Base-by-base conservation (phyloP, 768 basidiomycete species). In the Galerina sulciceps region DNA sequence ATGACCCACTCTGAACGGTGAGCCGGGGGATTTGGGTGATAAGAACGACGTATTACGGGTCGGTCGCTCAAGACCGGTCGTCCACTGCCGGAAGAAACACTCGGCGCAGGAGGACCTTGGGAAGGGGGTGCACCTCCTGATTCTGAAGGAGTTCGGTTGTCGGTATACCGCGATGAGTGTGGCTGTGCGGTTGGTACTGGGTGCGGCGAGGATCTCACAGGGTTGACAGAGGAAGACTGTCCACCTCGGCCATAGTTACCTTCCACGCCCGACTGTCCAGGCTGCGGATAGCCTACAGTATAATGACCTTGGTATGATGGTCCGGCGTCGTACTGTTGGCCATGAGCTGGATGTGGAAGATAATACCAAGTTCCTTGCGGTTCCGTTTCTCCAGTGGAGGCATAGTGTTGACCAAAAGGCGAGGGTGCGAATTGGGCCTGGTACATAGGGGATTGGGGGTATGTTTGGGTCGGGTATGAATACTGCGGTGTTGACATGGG, bases 1-100 rank as follows among this genome's bases (percentile, higher is more conserved):
- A 95, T 93, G 1, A 94, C 94, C 92, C 91, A 96, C 58, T 93
- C 92, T 6, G 92, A 93, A 13, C 93, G 84, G 53, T 90, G 81
- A 10, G 85, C 75, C 11, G 90, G 89, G 0, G 87, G 83, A 56
- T 85, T 88, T 2, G 89, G 89, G 61, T 91, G 90, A 64, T 87
- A 90, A 18, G 81, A 66, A 9, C 83, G 81, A 41, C 88, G 85
- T 22, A 75, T 67, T 4, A 73, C 35, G 0, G 74, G 71, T 31
- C 64, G 75, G 14, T 77, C 75, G 23, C 57, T 56, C 2, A 54
- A 65, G 26, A 8, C 26, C 9, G 54, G 60, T 3, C 36, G 62
- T 14, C 36, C 44, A 49, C 62, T 60, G 10, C 49, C 59, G 13
- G 61, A 56, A 2, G 67, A 67, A 36, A 41, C 42, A 18, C 65